Percentiles rank a stretch among this genome's conserved stretches.
Conservation (phyloP, 768 basidiomycete species). For the Auricularia sp. region DNA sequence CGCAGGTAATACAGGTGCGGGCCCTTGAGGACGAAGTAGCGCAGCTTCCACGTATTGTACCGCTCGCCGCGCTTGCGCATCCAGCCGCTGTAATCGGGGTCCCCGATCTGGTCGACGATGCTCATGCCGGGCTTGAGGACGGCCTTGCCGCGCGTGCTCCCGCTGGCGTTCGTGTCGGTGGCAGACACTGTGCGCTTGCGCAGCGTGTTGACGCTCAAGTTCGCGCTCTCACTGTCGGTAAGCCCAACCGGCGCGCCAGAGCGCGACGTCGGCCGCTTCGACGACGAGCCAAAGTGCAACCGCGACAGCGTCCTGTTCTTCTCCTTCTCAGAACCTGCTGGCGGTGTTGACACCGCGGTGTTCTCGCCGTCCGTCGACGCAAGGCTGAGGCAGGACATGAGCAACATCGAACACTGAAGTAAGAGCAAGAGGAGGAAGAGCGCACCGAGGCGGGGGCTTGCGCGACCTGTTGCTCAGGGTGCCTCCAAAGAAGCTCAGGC, state of each 20-base stretch:
- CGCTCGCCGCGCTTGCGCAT: constrained; percentile 92
- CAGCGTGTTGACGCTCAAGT: constrained; percentile 18
- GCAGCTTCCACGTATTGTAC: constrained; percentile 85
- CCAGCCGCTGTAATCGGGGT: constrained; percentile 84
- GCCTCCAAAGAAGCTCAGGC: constrained; percentile 77
- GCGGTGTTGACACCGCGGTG: not conserved
- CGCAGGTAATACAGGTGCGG: constrained; percentile 80
- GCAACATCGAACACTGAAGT: not conserved
- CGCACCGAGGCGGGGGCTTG: constrained; percentile 74
- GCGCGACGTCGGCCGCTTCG: not conserved
- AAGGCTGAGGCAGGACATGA: too few species aligned
- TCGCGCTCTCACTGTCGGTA: not conserved
- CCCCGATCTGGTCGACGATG: constrained; percentile 84
- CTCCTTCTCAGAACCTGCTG: constrained; percentile 24
- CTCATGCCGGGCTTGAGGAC: constrained; percentile 41
- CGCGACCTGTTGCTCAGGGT: constrained; percentile 53
- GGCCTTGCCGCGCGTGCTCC: constrained; percentile 2
- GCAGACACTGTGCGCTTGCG: constrained; percentile 45
- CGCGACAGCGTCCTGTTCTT: constrained; percentile 6
- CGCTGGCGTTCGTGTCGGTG: not conserved
- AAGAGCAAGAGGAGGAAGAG: constrained; percentile 11
- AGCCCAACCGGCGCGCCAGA: not conserved
- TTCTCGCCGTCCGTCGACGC: not conserved
- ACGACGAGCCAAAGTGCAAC: not conserved
- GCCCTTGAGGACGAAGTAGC: constrained; percentile 91